These are phyloP conservation scores for Macadamia integrifolia DNA, from an alignment of 164 flowering plant genomes.

Conservation along the genomic window DNA sequence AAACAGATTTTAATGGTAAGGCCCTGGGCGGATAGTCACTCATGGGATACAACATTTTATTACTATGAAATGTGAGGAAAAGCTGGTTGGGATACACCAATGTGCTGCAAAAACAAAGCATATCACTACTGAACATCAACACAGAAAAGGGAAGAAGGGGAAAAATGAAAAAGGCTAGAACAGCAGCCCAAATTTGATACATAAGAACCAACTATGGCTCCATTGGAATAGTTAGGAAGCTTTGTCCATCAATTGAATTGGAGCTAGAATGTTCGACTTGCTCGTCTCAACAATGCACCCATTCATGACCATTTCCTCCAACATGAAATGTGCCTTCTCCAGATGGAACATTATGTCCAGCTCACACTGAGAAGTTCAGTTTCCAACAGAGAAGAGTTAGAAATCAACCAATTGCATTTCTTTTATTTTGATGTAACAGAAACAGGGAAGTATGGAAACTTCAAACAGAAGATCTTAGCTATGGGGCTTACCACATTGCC, in stretches of 20 bases:
- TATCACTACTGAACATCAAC: too few relatives aligned
- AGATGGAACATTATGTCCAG: conserved; percentile 98
- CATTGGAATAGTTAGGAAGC: conserved; percentile 32
- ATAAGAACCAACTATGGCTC: too few relatives aligned
- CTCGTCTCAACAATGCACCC: conserved; percentile 94
- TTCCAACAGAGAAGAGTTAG: background rate
- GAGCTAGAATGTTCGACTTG: conserved; percentile 75
- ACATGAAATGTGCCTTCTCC: conserved; percentile 98
- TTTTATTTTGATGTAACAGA: background rate
- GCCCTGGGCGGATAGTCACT: too few relatives aligned
- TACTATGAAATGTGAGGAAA: too few relatives aligned
- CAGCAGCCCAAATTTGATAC: too few relatives aligned
- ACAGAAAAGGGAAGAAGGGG: too few relatives aligned
- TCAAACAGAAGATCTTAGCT: background rate
- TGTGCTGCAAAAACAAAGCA: too few relatives aligned
- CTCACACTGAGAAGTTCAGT: conserved; percentile 65
- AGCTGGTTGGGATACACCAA: too few relatives aligned
- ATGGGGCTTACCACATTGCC: conserved; percentile 84
- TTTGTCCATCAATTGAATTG: conserved; percentile 92
- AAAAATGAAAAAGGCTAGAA: too few relatives aligned
- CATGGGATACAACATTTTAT: too few relatives aligned
- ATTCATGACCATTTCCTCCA: conserved; percentile 99
- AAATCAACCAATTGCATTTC: background rate
- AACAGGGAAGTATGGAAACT: background rate
- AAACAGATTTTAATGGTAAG: too few relatives aligned